Evolutionary conservation across 1,284 basidiomycete genomes (phyloP).

Genomic region (Ceratobasidium sp.): DNA sequence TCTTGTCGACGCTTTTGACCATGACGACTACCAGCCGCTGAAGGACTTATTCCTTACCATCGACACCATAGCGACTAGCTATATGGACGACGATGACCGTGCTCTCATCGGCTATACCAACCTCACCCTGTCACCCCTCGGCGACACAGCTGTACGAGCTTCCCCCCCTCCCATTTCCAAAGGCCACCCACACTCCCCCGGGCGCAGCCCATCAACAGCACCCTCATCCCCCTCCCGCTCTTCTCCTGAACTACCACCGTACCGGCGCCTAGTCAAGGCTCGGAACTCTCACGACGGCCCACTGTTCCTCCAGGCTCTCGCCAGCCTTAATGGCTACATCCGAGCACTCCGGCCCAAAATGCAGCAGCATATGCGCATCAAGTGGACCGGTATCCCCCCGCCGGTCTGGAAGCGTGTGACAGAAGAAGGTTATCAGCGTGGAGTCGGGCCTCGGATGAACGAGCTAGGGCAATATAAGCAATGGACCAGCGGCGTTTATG

Average conservation of each 20-base stretch:
- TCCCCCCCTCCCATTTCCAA: conserved; percentile 34
- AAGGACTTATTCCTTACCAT: conserved; percentile 46
- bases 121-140: neutral
- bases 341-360: conserved; percentile 42
- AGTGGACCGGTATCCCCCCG: conserved; percentile 44
- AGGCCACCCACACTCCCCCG: conserved; percentile 32
- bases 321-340: conserved; percentile 41
- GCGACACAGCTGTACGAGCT: conserved; percentile 15
- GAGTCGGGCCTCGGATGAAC: conserved; percentile 45
- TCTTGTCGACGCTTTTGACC: conserved; percentile 42
- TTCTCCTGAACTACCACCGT: conserved; percentile 23
- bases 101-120: conserved; percentile 43
- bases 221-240: conserved; percentile 10
- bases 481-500: conserved; percentile 46
- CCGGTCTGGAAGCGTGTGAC: conserved; percentile 44
- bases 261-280: conserved; percentile 43
- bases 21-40: conserved; percentile 47
- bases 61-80: conserved; percentile 45
- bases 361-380: conserved; percentile 32
- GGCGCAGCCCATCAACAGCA: neutral
- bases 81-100: conserved; percentile 44
- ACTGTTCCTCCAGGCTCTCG: conserved; percentile 43
- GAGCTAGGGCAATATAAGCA: conserved; percentile 45
- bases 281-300: conserved; percentile 45
- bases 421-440: conserved; percentile 46